A percentile compares a stretch with the other conserved stretches of the same genome.
Conservation (phyloP, 139 green algal genomes). For the Eudorina sp. region DNA sequence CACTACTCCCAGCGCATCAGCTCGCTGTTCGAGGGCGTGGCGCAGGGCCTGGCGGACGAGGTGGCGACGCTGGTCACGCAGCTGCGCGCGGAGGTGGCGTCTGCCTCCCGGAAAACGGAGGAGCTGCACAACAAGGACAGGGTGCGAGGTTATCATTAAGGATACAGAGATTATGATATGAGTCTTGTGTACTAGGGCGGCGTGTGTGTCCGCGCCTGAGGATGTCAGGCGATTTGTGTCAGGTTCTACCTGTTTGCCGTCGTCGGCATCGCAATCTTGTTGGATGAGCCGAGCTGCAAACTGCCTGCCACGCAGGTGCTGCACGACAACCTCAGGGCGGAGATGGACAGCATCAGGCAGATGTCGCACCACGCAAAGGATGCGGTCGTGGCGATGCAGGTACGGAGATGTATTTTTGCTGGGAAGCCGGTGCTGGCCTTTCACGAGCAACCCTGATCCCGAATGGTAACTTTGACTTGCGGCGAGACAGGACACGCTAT, state of each 20-base stretch:
- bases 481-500: constrained; percentile 39
- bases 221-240: too few relatives aligned
- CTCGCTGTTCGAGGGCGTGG: constrained; percentile 40
- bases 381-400: constrained; percentile 1
- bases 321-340: background rate
- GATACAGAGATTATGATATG: too few relatives aligned
- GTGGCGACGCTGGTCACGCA: constrained; percentile 35
- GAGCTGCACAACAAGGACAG: background rate
- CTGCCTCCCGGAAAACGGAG: background rate
- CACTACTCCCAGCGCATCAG: constrained; percentile 53
- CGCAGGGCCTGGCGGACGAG: constrained; percentile 43
- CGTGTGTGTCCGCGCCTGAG: too few relatives aligned
- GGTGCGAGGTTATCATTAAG: too few relatives aligned
- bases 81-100: constrained; percentile 34
- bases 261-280: too few relatives aligned
- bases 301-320: constrained; percentile 1
- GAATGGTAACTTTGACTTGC: too few relatives aligned
- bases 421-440: too few relatives aligned
- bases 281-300: too few relatives aligned
- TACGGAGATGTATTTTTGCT: background rate
- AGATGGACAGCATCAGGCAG: constrained; percentile 25
- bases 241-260: too few relatives aligned
- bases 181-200: too few relatives aligned
- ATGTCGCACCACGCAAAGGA: constrained; percentile 23
- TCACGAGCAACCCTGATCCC: too few relatives aligned